phyloP scores from a whole-genome alignment of 108 stramenopile species.

The Skeletonema grethae region DNA sequence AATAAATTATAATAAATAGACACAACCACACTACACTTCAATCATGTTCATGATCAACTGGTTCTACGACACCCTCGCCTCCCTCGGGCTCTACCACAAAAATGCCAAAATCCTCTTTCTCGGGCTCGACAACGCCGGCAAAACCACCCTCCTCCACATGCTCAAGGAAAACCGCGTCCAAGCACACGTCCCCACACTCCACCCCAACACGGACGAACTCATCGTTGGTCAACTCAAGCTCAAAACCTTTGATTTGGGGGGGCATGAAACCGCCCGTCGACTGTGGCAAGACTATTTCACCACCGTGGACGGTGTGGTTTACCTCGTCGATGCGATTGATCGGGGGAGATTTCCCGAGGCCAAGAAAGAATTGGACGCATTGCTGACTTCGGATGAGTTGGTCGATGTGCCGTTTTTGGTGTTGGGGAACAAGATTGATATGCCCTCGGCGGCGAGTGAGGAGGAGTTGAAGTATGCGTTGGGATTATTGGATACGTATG shows the following conservation, averaged over 20 bases:
- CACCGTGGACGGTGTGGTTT: conserved; percentile 98
- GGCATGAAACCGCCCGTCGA: conserved; percentile 91
- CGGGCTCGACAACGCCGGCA: conserved; percentile 97
- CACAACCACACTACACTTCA: no score
- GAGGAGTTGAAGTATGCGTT: conserved; percentile 97
- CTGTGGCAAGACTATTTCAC: conserved; percentile 97
- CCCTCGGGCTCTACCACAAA: conserved; percentile 96
- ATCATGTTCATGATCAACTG: conserved; percentile 84
- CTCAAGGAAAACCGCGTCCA: conserved; percentile 96
- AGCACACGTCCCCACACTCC: conserved; percentile 93
- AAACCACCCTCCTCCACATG: conserved; percentile 96
- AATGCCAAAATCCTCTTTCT: conserved; percentile 99
- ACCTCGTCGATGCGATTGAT: conserved; percentile 95
- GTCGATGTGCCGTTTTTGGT: conserved; percentile 97
- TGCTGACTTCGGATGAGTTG: conserved; percentile 92
- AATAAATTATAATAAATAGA: neutral
- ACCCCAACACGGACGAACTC: conserved; percentile 94
- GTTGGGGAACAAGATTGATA: conserved; percentile 99
- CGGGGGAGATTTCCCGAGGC: conserved; percentile 97
- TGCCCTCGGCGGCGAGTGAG: conserved; percentile 92
- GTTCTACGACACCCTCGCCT: conserved; percentile 91
- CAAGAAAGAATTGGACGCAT: conserved; percentile 96
- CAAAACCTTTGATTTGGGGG: conserved; percentile 96
- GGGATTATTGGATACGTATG: conserved; percentile 97
- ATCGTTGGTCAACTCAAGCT: conserved; percentile 93